Conservation (phyloP, 768 basidiomycete genomes). For the Lactifluus volemus region DNA sequence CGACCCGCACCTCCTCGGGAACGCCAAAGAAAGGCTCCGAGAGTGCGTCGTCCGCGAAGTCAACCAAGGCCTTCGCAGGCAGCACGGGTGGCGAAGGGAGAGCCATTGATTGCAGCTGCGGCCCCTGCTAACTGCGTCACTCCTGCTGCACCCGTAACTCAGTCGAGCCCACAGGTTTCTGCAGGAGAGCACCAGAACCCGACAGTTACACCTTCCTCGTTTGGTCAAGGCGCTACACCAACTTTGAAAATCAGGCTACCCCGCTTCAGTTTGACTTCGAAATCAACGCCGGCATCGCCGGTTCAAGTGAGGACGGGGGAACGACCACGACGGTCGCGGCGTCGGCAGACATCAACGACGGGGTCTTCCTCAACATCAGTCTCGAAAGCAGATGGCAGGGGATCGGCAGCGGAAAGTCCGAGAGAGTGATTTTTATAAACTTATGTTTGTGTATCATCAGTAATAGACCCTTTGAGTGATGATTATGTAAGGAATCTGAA, state of each 20-base stretch:
- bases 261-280: constrained; percentile 9
- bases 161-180: neutral
- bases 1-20: constrained; percentile 1
- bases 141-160: neutral
- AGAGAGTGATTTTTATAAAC: constrained; percentile 5
- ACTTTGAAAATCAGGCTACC: constrained; percentile 17
- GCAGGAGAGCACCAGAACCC: neutral
- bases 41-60: constrained; percentile 4
- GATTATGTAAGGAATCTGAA: constrained; percentile 5
- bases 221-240: neutral
- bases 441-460: neutral
- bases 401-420: constrained; percentile 11
- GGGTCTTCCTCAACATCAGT: constrained; percentile 17
- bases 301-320: constrained; percentile 2
- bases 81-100: neutral
- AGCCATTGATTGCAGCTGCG: neutral
- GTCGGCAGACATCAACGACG: constrained; percentile 15
- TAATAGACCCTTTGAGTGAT: neutral
- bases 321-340: constrained; percentile 15
- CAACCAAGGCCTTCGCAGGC: constrained; percentile 1
- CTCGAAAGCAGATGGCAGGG: constrained; percentile 10
- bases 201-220: constrained; percentile 1
- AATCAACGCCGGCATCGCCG: constrained; percentile 7
- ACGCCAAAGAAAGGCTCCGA: constrained; percentile 9
- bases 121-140: neutral